Evolutionary conservation across 73 alveolate species (phyloP).

Genomic region (Paramecium octaurelia): DNA sequence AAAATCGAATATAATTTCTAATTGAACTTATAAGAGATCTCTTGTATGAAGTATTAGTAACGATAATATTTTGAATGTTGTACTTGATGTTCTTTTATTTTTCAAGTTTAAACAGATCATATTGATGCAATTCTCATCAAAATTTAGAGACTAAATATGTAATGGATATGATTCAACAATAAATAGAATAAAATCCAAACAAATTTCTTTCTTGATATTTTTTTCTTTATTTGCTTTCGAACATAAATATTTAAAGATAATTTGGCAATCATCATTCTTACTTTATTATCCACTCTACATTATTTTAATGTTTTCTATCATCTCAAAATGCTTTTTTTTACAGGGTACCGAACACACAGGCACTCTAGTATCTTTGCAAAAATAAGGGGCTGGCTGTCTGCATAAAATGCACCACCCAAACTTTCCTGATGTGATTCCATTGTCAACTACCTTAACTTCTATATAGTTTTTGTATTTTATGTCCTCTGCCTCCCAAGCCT

Average conservation of each 20-base stretch:
- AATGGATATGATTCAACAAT: background rate
- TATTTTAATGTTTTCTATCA: constrained; percentile 53
- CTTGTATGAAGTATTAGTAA: constrained; percentile 56
- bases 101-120: background rate
- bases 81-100: background rate
- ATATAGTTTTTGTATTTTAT: constrained; percentile 61
- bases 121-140: background rate
- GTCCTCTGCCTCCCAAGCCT: constrained; percentile 63
- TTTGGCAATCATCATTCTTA: constrained; percentile 67
- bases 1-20: constrained; percentile 45
- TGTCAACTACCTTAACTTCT: constrained; percentile 77
- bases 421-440: constrained; percentile 80
- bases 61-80: background rate
- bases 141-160: background rate
- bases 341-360: constrained; percentile 94
- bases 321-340: constrained; percentile 77
- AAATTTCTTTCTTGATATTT: background rate
- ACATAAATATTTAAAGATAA: constrained; percentile 73
- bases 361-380: constrained; percentile 83
- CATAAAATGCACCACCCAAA: constrained; percentile 98
- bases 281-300: constrained; percentile 62
- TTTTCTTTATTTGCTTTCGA: background rate
- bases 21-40: constrained; percentile 74
- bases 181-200: background rate
- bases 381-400: constrained; percentile 84